A percentile compares a stretch with the other conserved stretches of the same genome.
Conservation (phyloP, 106 monocot species). For the Dendrobium nobile region DNA sequence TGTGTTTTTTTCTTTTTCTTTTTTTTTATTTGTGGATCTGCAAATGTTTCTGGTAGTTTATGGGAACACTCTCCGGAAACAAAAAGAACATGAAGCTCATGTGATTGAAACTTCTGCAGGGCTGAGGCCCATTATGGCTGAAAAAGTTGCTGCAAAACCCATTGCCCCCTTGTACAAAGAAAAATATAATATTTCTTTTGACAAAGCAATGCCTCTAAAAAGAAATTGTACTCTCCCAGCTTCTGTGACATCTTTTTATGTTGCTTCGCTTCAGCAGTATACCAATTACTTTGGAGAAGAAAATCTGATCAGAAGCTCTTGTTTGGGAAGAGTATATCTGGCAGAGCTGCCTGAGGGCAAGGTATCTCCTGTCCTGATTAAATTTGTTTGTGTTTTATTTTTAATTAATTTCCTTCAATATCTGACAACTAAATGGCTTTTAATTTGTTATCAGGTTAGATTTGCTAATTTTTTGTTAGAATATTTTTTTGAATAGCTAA, state of each 20-base stretch:
- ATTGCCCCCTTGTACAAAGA: neutral
- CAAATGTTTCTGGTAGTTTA: neutral
- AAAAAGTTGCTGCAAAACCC: constrained; percentile 9
- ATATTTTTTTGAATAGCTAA: too few species aligned
- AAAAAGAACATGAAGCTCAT: constrained; percentile 11
- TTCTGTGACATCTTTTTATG: constrained; percentile 13
- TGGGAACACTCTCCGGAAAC: constrained; percentile 2
- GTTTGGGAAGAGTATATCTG: constrained; percentile 3
- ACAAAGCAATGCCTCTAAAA: neutral
- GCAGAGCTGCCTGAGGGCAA: neutral
- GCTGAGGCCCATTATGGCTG: constrained; percentile 7
- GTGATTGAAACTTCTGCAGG: neutral
- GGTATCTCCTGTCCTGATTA: neutral
- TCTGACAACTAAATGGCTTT: too few species aligned
- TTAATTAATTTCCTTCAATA: too few species aligned
- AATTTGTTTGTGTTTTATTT: too few species aligned
- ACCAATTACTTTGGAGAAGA: constrained; percentile 11
- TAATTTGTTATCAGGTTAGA: too few species aligned
- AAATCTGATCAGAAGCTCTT: neutral
- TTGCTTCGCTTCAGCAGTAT: constrained; percentile 10
- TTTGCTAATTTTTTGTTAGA: too few species aligned
- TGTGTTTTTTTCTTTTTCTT: neutral
- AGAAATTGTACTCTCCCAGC: neutral
- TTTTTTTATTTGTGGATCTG: neutral
- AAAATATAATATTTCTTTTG: neutral